phyloP scores from a whole-genome alignment of 129 eudicot genomes.

The Daucus carota region DNA sequence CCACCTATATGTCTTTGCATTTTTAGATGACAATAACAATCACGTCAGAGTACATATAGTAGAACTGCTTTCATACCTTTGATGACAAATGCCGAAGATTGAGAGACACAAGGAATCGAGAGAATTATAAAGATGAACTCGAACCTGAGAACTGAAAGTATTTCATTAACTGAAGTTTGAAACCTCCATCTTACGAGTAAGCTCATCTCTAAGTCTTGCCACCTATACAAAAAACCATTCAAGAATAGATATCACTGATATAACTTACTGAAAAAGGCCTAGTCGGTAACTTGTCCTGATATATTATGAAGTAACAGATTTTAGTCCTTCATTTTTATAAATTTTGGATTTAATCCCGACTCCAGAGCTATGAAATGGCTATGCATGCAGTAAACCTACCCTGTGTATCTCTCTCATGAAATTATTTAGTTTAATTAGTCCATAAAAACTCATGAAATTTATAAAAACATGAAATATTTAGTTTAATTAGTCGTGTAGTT shows the following conservation, averaged over 20 bases:
- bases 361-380: background rate
- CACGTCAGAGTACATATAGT: background rate
- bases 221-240: conserved; percentile 7
- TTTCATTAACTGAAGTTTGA: conserved; percentile 8
- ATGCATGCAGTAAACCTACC: conserved; percentile 1
- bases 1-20: conserved; percentile 13
- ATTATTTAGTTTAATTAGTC: too few species aligned
- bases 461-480: too few species aligned
- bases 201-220: conserved; percentile 21
- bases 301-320: background rate
- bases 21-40: conserved; percentile 1
- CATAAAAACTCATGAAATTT: too few species aligned
- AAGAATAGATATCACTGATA: background rate
- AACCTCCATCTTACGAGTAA: conserved; percentile 20
- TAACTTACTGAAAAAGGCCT: background rate
- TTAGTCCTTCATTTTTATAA: background rate
- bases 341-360: background rate
- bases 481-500: too few species aligned
- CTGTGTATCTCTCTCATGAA: conserved; percentile 15
- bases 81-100: conserved; percentile 19
- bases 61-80: conserved; percentile 9
- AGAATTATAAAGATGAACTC: conserved; percentile 24
- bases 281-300: background rate
- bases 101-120: conserved; percentile 17
- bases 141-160: conserved; percentile 21